Conservation (phyloP, 2,329 filamentous ascomycete species). For the Didymella glomerata region DNA sequence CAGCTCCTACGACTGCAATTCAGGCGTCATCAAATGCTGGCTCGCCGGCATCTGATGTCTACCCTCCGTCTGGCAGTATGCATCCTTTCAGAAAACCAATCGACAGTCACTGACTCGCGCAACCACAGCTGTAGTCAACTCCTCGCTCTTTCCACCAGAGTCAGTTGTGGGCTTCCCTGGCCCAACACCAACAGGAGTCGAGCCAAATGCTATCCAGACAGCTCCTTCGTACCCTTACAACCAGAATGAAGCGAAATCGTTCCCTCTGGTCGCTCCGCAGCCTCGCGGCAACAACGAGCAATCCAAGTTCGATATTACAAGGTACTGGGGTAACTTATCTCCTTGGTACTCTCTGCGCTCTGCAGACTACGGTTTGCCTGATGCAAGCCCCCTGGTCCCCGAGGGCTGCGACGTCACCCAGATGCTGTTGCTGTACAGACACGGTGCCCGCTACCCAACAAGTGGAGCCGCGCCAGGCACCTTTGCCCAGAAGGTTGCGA, state of each 20-base stretch:
- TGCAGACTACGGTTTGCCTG: constrained; percentile 39
- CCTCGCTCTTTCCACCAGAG: constrained; percentile 39
- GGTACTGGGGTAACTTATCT: constrained; percentile 44
- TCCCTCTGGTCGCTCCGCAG: constrained; percentile 35
- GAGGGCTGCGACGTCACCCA: constrained; percentile 41
- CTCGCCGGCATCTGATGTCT: constrained; percentile 29
- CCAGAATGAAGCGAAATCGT: constrained; percentile 30
- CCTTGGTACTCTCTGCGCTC: constrained; percentile 44
- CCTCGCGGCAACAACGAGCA: constrained; percentile 31
- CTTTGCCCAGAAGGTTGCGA: constrained; percentile 39
- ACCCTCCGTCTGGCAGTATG: constrained; percentile 40
- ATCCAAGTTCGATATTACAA: constrained; percentile 39
- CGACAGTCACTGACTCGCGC: constrained; percentile 8
- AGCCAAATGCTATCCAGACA: constrained; percentile 41
- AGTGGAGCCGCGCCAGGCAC: constrained; percentile 35
- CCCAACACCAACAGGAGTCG: constrained; percentile 41
- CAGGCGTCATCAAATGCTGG: constrained; percentile 30
- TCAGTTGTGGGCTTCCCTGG: constrained; percentile 40
- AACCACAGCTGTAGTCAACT: constrained; percentile 33
- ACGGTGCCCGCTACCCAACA: constrained; percentile 44
- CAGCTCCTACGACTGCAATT: constrained; percentile 31
- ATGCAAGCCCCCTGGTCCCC: constrained; percentile 38
- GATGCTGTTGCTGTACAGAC: constrained; percentile 42
- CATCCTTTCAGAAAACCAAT: background rate
- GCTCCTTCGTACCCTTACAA: constrained; percentile 43